These are phyloP conservation scores for Colletotrichum nymphaeae DNA, from an alignment of 2,329 filamentous ascomycete species.

Conservation along the genomic window DNA sequence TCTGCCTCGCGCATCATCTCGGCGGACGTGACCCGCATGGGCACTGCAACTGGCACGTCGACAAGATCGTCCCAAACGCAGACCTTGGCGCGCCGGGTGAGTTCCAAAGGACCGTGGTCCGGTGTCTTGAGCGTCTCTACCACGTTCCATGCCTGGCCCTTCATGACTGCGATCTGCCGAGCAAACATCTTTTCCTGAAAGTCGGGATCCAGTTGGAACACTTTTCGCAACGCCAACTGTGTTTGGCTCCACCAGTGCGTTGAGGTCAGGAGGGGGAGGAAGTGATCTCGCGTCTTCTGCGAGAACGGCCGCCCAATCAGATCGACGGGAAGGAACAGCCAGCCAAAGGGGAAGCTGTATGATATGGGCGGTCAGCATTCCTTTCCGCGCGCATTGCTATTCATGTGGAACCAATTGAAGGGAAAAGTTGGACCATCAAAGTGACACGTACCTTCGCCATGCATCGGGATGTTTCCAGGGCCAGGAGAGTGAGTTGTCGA, in stretches of 20 bases:
- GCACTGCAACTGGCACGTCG: constrained; percentile 93
- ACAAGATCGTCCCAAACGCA: constrained; percentile 99
- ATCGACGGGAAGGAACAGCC: constrained; percentile 96
- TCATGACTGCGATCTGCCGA: constrained; percentile 98
- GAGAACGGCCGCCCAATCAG: constrained; percentile 97
- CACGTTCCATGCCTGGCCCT: constrained; percentile 99
- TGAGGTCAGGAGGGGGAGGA: constrained; percentile 93
- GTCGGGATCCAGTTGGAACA: constrained; percentile 93
- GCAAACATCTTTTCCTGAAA: constrained; percentile 99
- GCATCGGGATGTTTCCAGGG: constrained; percentile 99
- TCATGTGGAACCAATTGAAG: not conserved
- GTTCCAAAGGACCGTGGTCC: constrained; percentile 92
- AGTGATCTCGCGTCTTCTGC: constrained; percentile 91
- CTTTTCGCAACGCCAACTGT: constrained; percentile 82
- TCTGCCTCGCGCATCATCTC: constrained; percentile 74
- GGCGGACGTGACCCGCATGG: constrained; percentile 85
- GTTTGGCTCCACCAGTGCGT: constrained; percentile 98
- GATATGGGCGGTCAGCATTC: constrained; percentile 6
- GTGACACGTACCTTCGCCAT: constrained; percentile 66
- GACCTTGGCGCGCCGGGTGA: constrained; percentile 89
- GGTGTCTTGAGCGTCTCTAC: constrained; percentile 94
- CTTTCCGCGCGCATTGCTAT: not conserved
- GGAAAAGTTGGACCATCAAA: not conserved
- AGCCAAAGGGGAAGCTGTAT: constrained; percentile 95
- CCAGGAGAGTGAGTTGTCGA: constrained; percentile 98